Percentiles rank a stretch among this genome's conserved stretches.
These are phyloP conservation scores for Dryas drummondii DNA, from an alignment of 306 rosid genomes.

Conservation along the genomic window DNA sequence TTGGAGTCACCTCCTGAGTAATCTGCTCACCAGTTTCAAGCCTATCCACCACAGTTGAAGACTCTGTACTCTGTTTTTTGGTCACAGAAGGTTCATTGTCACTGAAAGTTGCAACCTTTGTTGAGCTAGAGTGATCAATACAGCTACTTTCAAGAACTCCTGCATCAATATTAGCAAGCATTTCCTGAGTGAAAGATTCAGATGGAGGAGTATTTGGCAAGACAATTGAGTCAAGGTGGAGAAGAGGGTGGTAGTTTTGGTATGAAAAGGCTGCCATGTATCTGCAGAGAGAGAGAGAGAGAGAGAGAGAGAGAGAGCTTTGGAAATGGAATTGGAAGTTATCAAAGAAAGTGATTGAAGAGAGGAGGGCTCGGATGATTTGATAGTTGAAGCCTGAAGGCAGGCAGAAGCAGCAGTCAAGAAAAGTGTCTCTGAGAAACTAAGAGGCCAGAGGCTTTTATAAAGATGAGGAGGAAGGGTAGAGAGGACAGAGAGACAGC, in stretches of 20 bases:
- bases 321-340: conserved; percentile 23
- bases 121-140: conserved; percentile 40
- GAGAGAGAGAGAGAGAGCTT: conserved; percentile 8
- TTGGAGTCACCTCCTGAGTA: conserved; percentile 44
- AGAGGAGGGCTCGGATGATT: background rate
- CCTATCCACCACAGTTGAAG: conserved; percentile 61
- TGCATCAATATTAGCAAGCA: conserved; percentile 15
- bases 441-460: conserved; percentile 39
- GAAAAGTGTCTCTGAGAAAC: conserved; percentile 43
- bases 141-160: conserved; percentile 41
- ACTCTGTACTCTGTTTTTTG: conserved; percentile 53
- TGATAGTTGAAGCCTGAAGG: conserved; percentile 14
- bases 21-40: conserved; percentile 72
- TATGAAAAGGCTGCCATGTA: conserved; percentile 73
- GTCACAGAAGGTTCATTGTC: conserved; percentile 51
- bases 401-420: conserved; percentile 33
- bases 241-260: conserved; percentile 39
- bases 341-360: conserved; percentile 44
- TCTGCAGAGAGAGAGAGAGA: background rate
- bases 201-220: conserved; percentile 26
- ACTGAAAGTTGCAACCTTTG: conserved; percentile 35
- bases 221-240: conserved; percentile 49
- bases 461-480: conserved; percentile 28
- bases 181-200: conserved; percentile 20
- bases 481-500: background rate